Evolutionary conservation across 148 eudicot genomes (phyloP).

Genomic region (Camellia lanceoleosa): DNA sequence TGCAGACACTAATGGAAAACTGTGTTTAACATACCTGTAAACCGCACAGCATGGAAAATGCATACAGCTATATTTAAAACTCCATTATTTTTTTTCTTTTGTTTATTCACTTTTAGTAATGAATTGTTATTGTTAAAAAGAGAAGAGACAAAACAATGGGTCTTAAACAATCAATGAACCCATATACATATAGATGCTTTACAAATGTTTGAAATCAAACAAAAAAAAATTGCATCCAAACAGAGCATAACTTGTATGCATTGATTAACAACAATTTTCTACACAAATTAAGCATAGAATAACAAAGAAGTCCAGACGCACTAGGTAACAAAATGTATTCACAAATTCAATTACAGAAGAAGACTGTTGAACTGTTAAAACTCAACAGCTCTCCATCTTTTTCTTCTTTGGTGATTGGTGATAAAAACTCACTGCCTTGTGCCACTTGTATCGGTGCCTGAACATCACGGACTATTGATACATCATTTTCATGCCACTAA

Average conservation of each 20-base stretch:
- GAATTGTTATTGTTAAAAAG: neutral
- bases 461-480: neutral
- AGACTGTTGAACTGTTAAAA: neutral
- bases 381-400: neutral
- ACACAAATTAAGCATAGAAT: neutral
- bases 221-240: neutral
- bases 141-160: neutral
- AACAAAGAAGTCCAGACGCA: neutral
- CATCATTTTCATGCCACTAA: no score
- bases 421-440: neutral
- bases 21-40: neutral
- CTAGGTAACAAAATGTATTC: neutral
- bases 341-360: neutral
- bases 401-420: neutral
- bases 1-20: neutral
- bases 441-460: neutral
- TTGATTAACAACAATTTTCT: neutral
- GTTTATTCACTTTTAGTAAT: neutral
- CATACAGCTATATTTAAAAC: neutral
- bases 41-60: neutral
- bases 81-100: neutral
- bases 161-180: neutral
- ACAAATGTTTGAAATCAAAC: neutral
- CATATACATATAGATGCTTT: neutral
- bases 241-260: neutral